Evolutionary conservation across 2,329 filamentous ascomycete genomes (phyloP).

Genomic region (Alternaria rosae): DNA sequence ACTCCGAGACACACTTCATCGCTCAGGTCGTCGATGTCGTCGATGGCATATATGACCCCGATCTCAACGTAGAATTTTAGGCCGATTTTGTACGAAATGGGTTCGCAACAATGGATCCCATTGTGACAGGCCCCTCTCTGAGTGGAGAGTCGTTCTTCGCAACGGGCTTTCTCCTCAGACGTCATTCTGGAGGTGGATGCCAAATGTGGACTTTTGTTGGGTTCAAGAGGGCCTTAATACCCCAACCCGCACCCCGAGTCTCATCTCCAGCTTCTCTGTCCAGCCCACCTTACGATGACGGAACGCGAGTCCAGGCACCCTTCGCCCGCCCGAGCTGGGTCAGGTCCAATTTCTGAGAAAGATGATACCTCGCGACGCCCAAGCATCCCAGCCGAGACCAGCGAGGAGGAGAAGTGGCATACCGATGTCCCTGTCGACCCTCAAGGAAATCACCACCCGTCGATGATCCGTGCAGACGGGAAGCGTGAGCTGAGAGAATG

Average conservation of each 20-base stretch:
- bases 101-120: conserved; percentile 2
- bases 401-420: conserved; percentile 21
- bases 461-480: conserved; percentile 17
- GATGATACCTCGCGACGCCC: conserved; percentile 7
- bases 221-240: conserved; percentile 15
- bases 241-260: conserved; percentile 8
- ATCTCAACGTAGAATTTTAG: conserved; percentile 10
- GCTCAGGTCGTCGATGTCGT: conserved; percentile 10
- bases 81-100: conserved; percentile 4
- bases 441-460: conserved; percentile 17
- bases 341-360: conserved; percentile 7
- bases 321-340: conserved; percentile 12
- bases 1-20: conserved; percentile 5
- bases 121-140: conserved; percentile 2
- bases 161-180: conserved; percentile 1
- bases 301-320: conserved; percentile 14
- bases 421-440: conserved; percentile 12
- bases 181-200: conserved; percentile 10
- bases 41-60: conserved; percentile 13
- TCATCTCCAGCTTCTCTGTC: conserved; percentile 12
- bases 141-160: conserved; percentile 5
- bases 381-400: conserved; percentile 9
- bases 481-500: conserved; percentile 46
- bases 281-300: conserved; percentile 4
- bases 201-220: conserved; percentile 6